Base-by-base conservation (phyloP, 208 protist genomes). In the Phytomonas sp. region DNA sequence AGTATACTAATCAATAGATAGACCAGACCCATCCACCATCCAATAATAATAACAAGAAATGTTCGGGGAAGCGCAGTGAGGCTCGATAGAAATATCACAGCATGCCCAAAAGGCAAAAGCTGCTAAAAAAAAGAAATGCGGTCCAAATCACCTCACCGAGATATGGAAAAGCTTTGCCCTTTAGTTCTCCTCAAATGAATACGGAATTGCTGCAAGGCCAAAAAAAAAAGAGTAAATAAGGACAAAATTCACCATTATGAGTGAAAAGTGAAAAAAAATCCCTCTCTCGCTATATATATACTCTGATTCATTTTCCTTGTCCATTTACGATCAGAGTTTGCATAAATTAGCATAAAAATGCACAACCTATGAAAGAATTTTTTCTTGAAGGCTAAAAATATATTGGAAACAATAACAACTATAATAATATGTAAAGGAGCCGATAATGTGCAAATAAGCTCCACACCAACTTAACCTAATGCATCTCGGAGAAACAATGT, bases 171-270 rank as follows among this genome's bases (percentile, higher is more conserved):
- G 60, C 67, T 46, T 67, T 67, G 60, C 53, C 65, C n/a, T 34
- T 63, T 20, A 33, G 29, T 28, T 66, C 5, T 62, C n/a, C 9
- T 67, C 61, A 53, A 26, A 37, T 31, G 1, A 51, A 70, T 70
- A 31, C 62, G n/a, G 23, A 33, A 43, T 28, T 28, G 13, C 4
- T 13, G 60, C 0, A 75, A 62, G 65, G 5, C 23, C 51, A 64
- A 64, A 71, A 66, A 68, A 60, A 72, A 66, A 76, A 77, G 7
- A 34, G 31, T 23, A 29, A 73, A 36, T 28, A 9, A 15, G 33
- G 71, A 36, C 20, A 4, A 60, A 31, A 71, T 29, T 7, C 26
- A 66, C 7, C 20, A 62, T 76, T 0, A 6, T 20, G 17, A 31
- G 26, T 68, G 31, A 46, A 70, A 73, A 26, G 9, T 9, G 32